These are phyloP conservation scores for Leucosporidium creatinivorum DNA, from an alignment of 768 basidiomycete genomes.

Conservation along the genomic window DNA sequence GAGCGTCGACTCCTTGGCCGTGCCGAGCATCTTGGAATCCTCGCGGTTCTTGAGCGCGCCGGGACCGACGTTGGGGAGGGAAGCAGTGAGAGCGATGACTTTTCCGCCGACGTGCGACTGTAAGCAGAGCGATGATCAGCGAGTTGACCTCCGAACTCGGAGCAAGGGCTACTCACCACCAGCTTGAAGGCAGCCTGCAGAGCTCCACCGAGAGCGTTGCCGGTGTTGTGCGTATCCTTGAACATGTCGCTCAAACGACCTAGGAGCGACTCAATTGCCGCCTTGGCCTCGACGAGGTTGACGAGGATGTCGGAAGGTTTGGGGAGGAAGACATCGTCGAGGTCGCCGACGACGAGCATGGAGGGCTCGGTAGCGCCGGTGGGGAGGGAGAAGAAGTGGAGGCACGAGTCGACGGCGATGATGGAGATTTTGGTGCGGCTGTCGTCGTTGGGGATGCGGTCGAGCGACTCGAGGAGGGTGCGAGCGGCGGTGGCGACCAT, in stretches of 20 bases:
- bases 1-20: constrained; percentile 86
- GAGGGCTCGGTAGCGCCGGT: constrained; percentile 57
- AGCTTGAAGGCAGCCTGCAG: constrained; percentile 93
- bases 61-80: constrained; percentile 76
- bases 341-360: constrained; percentile 96
- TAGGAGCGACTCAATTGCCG: constrained; percentile 71
- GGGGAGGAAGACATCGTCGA: constrained; percentile 94
- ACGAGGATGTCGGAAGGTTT: constrained; percentile 94
- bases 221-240: constrained; percentile 78
- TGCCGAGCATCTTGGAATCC: constrained; percentile 91
- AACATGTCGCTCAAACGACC: constrained; percentile 91
- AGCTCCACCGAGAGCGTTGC: constrained; percentile 89
- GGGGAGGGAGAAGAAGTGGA: constrained; percentile 95
- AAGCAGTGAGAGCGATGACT: constrained; percentile 76
- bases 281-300: constrained; percentile 77
- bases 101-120: constrained; percentile 91
- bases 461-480: constrained; percentile 89
- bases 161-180: constrained; percentile 53
- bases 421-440: constrained; percentile 84
- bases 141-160: not conserved
- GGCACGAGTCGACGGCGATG: constrained; percentile 79
- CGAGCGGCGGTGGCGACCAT: constrained; percentile 99
- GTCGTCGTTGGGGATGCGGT: constrained; percentile 91
- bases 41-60: constrained; percentile 93
- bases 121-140: not conserved